phyloP scores from a whole-genome alignment of 805 yeast genomes.

The Brettanomyces naardenensis region DNA sequence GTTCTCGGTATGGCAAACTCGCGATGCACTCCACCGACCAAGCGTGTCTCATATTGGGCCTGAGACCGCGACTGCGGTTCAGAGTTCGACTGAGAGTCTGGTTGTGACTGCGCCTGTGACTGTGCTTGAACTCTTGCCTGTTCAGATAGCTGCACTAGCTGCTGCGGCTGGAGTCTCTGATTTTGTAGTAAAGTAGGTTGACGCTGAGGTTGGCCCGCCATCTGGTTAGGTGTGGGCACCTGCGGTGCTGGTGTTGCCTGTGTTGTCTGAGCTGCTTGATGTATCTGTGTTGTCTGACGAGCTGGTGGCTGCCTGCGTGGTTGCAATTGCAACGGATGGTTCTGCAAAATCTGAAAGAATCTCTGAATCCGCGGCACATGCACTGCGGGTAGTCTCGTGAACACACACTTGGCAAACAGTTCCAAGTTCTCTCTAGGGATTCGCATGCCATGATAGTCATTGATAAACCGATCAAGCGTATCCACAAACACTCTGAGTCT shows the following conservation, averaged over 20 bases:
- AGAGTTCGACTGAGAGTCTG: neutral
- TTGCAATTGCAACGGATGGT: slow-evolving; percentile 4
- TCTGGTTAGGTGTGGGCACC: no score
- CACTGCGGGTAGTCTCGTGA: slow-evolving; percentile 22
- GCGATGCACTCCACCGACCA: neutral
- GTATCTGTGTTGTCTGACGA: neutral
- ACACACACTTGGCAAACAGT: slow-evolving; percentile 24
- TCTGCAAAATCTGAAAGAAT: slow-evolving; percentile 19
- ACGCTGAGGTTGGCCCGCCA: no score
- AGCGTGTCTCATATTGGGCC: neutral
- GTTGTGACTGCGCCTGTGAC: neutral
- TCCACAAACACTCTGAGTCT: slow-evolving; percentile 22
- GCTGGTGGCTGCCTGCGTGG: neutral
- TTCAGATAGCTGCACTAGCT: neutral
- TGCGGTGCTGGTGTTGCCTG: neutral
- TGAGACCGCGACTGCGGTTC: neutral
- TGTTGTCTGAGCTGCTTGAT: neutral
- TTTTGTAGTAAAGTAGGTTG: no score
- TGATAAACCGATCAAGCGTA: slow-evolving; percentile 21
- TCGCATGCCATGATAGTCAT: slow-evolving; percentile 20
- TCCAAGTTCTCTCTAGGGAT: slow-evolving; percentile 21
- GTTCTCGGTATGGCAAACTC: slow-evolving; percentile 1
- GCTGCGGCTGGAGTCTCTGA: slow-evolving; percentile 2
- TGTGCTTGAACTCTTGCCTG: neutral
- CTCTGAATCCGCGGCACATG: slow-evolving; percentile 25